Percentiles rank a stretch among this genome's conserved stretches.
Conservation (phyloP, 1,284 basidiomycete genomes). For the Trichosporon asahii region DNA sequence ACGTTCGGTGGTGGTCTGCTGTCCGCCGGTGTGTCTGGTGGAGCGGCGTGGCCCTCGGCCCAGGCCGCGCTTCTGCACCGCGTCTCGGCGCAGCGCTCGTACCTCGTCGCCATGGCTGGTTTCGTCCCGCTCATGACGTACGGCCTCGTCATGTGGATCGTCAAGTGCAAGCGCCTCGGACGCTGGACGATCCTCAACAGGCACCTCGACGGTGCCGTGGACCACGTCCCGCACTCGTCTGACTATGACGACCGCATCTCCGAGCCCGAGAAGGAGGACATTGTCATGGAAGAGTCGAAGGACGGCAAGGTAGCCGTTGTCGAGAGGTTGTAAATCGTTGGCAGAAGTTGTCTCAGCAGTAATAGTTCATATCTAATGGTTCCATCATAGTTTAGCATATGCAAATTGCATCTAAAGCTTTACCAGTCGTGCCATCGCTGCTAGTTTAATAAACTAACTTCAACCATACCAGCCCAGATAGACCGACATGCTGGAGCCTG, state of each 20-base stretch:
- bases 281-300: not conserved
- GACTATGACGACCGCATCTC: not conserved
- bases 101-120: constrained; percentile 29
- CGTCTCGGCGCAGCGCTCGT: constrained; percentile 26
- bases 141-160: constrained; percentile 29
- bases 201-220: constrained; percentile 20
- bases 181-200: constrained; percentile 21
- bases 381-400: not conserved
- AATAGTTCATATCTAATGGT: not conserved
- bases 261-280: not conserved
- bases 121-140: constrained; percentile 30
- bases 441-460: no score
- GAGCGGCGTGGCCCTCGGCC: constrained; percentile 32
- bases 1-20: constrained; percentile 37
- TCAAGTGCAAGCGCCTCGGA: constrained; percentile 21
- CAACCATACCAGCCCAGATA: no score
- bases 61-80: constrained; percentile 31
- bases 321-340: not conserved
- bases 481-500: no score
- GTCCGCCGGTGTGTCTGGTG: constrained; percentile 35
- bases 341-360: not conserved
- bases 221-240: not conserved
- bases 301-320: not conserved
- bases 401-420: not conserved
- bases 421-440: no score